Base-by-base conservation (phyloP, 805 yeast genomes). In the Priceomyces medius region DNA sequence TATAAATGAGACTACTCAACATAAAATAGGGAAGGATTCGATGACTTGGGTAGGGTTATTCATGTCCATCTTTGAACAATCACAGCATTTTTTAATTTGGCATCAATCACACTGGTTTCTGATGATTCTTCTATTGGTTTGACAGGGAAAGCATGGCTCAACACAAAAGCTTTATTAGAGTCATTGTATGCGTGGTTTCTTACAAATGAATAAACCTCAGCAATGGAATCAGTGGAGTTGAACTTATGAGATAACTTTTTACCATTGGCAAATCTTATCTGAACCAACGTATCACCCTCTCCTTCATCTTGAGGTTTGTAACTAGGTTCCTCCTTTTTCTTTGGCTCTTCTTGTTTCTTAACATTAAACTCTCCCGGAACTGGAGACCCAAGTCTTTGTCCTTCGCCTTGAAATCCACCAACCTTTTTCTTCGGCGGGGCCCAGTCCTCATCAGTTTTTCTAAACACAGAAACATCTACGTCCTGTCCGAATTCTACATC, bases 401-500 rank as follows among this genome's bases (percentile, higher is more conserved):
- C 98, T 2, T 64, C 55, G 3, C 98, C 98, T 12, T 59, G 66
- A 57, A 85, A 88, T 0, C 95, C 95, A 7, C 81, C 84, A 10
- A 73, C 62, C 39, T 60, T 62, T 44, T 67, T 62, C 65, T 79
- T 81, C 26, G 91, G 88, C n/a, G 88, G 80, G 32, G 59, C 69
- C 64, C 77, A 93, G 31, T 85, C 86, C 61, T 91, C 95, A 40
- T 88, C 95, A 40, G 85, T 67, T 51, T 85, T 85, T 56, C 83
- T 82, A 43, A 76, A 75, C n/a, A 93, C 93, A 31, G 81, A 79
- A 14, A 91, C 97, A 56, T 90, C 96, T 19, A 93, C 98, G 46
- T 86, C 93, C 68, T 91, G 97, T 35, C 95, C 96, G 58, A 81
- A 81, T 53, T 83, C 80, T 13, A 91, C 97, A 49, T 86, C 80